Percentiles rank a stretch among this genome's conserved stretches.
Evolutionary conservation across 176 grass and related monocot genomes (phyloP).

Genomic region (Rhynchospora pubera): DNA sequence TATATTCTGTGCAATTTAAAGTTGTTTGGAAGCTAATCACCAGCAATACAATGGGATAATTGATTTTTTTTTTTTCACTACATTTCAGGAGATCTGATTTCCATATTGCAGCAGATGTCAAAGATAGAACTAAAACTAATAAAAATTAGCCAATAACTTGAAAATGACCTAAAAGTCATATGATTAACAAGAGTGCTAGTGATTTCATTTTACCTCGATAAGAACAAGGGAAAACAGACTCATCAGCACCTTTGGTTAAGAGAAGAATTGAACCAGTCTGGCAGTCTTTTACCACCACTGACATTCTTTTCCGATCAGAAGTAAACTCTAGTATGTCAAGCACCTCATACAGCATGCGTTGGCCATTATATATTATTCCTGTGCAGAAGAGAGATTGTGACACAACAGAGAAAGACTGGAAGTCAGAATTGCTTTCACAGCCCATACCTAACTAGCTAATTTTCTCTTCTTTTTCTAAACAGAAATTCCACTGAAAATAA

Average conservation of each 20-base stretch:
- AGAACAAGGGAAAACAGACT: conserved; percentile 67
- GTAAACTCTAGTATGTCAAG: conserved; percentile 93
- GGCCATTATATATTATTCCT: conserved; percentile 76
- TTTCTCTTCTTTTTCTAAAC: too few relatives aligned
- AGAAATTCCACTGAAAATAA: too few relatives aligned
- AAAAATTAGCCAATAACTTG: neutral
- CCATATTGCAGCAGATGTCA: neutral
- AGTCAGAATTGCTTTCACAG: conserved; percentile 2
- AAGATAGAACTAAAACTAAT: neutral
- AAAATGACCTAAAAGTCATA: neutral
- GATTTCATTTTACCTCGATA: conserved; percentile 52
- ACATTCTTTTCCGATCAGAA: conserved; percentile 99
- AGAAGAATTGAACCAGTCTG: conserved; percentile 79
- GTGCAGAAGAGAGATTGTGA: conserved; percentile 28
- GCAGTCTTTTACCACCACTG: conserved; percentile 61
- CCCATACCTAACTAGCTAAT: neutral
- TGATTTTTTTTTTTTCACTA: neutral
- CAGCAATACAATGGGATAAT: neutral
- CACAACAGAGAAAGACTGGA: neutral
- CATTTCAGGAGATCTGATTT: neutral
- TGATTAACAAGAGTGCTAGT: conserved; percentile 1
- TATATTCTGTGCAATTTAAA: neutral
- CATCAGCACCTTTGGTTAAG: conserved; percentile 92
- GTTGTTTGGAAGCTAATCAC: neutral
- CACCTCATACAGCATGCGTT: conserved; percentile 58